Base-by-base conservation (phyloP, 768 basidiomycete genomes). In the Mycena floridula region DNA sequence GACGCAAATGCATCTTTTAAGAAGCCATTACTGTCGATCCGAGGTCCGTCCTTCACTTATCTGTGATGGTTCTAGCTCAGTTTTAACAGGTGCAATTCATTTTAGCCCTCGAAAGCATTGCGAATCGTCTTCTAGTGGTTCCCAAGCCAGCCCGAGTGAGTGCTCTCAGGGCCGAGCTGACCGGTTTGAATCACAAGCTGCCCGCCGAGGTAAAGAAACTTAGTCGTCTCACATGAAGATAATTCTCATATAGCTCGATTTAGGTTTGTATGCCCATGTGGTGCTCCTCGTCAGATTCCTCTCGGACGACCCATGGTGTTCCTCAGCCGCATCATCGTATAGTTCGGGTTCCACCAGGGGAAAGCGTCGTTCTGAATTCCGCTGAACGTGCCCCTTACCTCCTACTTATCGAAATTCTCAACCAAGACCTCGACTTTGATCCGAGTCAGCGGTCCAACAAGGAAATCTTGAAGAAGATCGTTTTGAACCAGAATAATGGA, bases 331-430 rank as follows among this genome's bases (percentile, higher is more conserved):
- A 98, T 60, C 93, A 97, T 60, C 85, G 91, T 35, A 90, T 99
- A 42, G 93, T 98, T 41, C 83, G 96, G 51, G 95, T 99, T 57
- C 94, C 95, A 9, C 95, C 96, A 3, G 91, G 94, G 12, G 96
- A 99, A 68, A 88, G 90, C 45, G 96, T 98, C 37, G 96, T 98
- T 8, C 76, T 99, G 22, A 99, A 99, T 60, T 98, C 95, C 16
- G 96, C 96, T 3, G 94, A 99, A 63, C 79, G 89, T 26, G 93
- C 92, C 0, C 96, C 96, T 4, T 99, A 89, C 59, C 73, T 99
- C 16, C 76, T 99, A 20, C 74, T 94, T 49, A 79, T 98, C 46
- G 96, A 99, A 63, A 85, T 98, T 37, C 72, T 98, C 24, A 78
- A 81, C 49, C 83, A 81, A 25, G 95, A 98, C 54, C 75, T 99